phyloP scores from a whole-genome alignment of 176 grass and related monocot genomes.

The Ampelocalamus luodianensis region DNA sequence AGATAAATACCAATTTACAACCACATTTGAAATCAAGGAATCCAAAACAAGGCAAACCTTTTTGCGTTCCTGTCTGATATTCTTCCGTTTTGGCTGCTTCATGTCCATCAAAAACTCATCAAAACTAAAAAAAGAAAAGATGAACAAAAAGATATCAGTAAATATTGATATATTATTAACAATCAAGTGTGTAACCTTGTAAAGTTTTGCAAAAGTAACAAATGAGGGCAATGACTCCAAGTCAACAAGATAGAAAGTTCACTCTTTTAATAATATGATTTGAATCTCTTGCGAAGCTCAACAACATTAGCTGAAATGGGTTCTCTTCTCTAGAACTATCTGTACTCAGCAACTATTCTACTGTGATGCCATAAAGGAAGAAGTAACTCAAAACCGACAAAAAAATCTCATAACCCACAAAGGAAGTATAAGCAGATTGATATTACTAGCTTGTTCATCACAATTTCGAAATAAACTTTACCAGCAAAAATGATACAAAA shows the following conservation, averaged over 20 bases:
- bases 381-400: neutral
- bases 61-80: conserved; percentile 93
- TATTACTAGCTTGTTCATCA: no score
- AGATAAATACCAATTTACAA: conserved; percentile 35
- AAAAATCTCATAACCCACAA: neutral
- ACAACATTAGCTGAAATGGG: conserved; percentile 3
- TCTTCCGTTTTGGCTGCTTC: conserved; percentile 89
- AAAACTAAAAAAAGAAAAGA: conserved; percentile 58
- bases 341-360: conserved; percentile 14
- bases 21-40: conserved; percentile 26
- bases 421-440: no score
- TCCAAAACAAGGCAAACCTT: conserved; percentile 63
- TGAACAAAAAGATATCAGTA: conserved; percentile 38
- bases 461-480: no score
- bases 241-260: neutral
- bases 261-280: neutral
- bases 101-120: conserved; percentile 99
- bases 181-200: conserved; percentile 17
- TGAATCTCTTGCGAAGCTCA: neutral
- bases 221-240: neutral
- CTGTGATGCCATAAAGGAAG: conserved; percentile 13
- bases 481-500: no score
- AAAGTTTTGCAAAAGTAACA: conserved; percentile 29
- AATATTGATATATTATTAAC: conserved; percentile 17
- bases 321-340: conserved; percentile 15